Percentiles rank a stretch among this genome's conserved stretches.
Evolutionary conservation across 1,139 yeast species (phyloP).

Genomic region (Hanseniaspora sp.): DNA sequence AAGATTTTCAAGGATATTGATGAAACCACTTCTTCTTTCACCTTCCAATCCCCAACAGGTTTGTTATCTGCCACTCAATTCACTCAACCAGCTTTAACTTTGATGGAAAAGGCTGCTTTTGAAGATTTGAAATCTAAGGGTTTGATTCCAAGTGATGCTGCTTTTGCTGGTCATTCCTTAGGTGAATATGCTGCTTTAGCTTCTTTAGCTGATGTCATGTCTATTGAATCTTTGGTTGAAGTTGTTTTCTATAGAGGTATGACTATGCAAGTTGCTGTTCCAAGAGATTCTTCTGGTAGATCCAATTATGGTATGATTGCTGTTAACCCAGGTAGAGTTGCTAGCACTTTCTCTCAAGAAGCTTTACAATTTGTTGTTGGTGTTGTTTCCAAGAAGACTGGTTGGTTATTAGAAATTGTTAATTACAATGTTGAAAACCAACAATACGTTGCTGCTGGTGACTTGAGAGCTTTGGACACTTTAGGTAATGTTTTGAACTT

Average conservation of each 20-base stretch:
- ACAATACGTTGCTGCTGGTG: constrained; percentile 98
- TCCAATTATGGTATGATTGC: constrained; percentile 99
- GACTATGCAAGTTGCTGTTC: constrained; percentile 99
- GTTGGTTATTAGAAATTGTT: constrained; percentile 94
- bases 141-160: constrained; percentile 80
- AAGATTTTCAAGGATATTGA: constrained; percentile 89
- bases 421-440: constrained; percentile 96
- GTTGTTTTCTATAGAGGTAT: constrained; percentile 99
- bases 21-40: constrained; percentile 67
- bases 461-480: constrained; percentile 85
- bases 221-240: constrained; percentile 93
- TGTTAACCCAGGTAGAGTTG: constrained; percentile 88
- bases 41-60: constrained; percentile 90
- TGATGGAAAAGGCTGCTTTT: constrained; percentile 98
- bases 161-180: constrained; percentile 97
- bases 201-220: constrained; percentile 96
- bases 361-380: constrained; percentile 93
- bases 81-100: constrained; percentile 96
- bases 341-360: constrained; percentile 78
- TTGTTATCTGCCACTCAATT: constrained; percentile 95
- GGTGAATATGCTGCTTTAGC: constrained; percentile 98
- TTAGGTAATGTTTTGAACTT: constrained; percentile 87
- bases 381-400: constrained; percentile 68
- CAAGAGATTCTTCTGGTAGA: constrained; percentile 88
- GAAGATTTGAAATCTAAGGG: constrained; percentile 97